phyloP scores from a whole-genome alignment of 306 rosid genomes.

The Glycine latifolia region DNA sequence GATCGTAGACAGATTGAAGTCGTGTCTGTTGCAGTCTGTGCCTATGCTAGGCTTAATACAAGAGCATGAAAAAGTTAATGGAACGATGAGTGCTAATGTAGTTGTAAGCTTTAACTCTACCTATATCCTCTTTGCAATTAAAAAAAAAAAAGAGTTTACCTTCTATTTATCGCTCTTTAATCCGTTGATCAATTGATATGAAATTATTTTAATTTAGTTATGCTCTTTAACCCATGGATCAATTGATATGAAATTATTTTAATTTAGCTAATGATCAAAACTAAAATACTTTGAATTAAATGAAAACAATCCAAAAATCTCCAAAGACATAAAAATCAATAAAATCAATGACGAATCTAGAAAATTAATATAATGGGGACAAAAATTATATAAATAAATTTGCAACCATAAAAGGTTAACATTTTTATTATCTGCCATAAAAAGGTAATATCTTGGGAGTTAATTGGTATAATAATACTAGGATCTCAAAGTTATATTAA shows the following conservation, averaged over 20 bases:
- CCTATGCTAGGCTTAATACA: not conserved
- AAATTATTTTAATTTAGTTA: no score
- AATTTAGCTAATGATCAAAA: not conserved
- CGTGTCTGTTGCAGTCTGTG: not conserved
- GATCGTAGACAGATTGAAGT: conserved; percentile 7
- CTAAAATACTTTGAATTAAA: conserved; percentile 18
- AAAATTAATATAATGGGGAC: no score
- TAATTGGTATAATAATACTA: no score
- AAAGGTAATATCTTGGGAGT: no score
- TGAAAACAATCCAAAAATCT: conserved; percentile 2
- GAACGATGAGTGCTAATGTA: conserved; percentile 20
- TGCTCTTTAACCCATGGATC: not conserved
- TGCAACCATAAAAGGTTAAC: no score
- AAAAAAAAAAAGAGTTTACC: conserved; percentile 36
- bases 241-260: no score
- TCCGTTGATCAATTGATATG: no score
- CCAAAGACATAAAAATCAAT: not conserved
- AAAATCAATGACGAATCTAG: no score
- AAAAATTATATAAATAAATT: no score
- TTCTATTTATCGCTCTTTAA: conserved; percentile 38
- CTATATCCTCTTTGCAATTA: conserved; percentile 28
- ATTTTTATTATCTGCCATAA: no score
- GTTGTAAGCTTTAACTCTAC: conserved; percentile 31
- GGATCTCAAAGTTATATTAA: no score
- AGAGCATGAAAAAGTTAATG: conserved; percentile 1